Base-by-base conservation (phyloP, 1,284 basidiomycete genomes). In the Cryptococcus sp. region DNA sequence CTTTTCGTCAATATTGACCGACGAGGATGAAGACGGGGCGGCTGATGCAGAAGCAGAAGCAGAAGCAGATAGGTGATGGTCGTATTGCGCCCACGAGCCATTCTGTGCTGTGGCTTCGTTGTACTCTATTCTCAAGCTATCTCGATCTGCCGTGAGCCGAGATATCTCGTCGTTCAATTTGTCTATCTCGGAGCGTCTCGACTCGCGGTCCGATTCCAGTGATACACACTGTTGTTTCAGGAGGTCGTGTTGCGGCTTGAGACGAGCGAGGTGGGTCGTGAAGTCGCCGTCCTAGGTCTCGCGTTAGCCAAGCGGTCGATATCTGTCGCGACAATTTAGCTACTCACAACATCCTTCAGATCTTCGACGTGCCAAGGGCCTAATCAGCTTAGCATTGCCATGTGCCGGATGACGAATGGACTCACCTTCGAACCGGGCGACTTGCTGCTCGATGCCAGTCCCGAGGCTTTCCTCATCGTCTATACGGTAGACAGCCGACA, bases 61-160 rank as follows among this genome's bases (percentile, higher is more conserved):
- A 48, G 45, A 50, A 20, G 45, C 43, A n/a, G 50, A 59, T 39
- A 47, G n/a, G 13, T 52, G 43, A n/a, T 45, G 19, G 40, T 55
- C 57, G 45, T 42, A 22, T n/a, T 54, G 17, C 20, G 27, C 20
- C 45, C 54, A 62, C 30, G 54, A 61, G 15, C 55, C 50, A 27
- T 54, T 47, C 8, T 60, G 58, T 17, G 64, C 64, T 11, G 49
- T n/a, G 17, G 55, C 53, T 3, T 46, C 52, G 3, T 52, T 49
- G 22, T 54, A 48, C 46, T 69, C 66, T 35, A 58, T 22, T 20
- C 63, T 57, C 0, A 69, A 39, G 3, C 54, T n/a, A 41, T 67
- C 64, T 23, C 64, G 57, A 30, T 68, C 53, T 8, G 46, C 39
- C 5, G 25, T 35, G 0, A 66, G 55, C 1, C 48, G 19, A n/a